Conservation (phyloP, 108 stramenopile genomes). For the Hondaea fermentalgiana region DNA sequence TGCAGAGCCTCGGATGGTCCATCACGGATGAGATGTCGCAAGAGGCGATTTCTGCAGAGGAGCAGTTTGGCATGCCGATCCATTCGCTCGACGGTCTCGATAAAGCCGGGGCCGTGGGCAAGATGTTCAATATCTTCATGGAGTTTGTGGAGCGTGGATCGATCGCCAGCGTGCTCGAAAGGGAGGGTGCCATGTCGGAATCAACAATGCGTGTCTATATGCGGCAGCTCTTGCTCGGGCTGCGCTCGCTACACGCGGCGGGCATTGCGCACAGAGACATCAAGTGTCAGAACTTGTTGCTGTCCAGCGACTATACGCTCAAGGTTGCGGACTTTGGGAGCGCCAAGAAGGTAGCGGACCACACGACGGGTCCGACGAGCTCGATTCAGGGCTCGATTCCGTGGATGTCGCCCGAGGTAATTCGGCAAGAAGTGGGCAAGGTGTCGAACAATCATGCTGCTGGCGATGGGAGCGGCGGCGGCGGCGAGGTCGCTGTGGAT, state of each 20-base stretch:
- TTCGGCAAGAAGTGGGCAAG: conserved; percentile 20
- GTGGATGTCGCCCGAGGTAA: conserved; percentile 65
- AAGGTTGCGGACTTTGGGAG: background rate
- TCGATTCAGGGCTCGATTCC: conserved; percentile 56
- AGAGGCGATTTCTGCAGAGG: background rate
- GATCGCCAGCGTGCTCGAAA: background rate
- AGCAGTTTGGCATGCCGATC: conserved; percentile 8
- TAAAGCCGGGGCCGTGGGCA: background rate
- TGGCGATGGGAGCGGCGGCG: too few relatives aligned
- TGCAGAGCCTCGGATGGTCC: conserved; percentile 39
- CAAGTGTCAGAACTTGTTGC: background rate
- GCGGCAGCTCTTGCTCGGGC: background rate
- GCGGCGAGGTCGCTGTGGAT: too few relatives aligned
- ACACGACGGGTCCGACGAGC: background rate
- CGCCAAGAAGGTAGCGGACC: conserved; percentile 15
- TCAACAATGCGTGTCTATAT: background rate
- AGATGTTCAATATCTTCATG: conserved; percentile 2
- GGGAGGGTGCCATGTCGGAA: background rate
- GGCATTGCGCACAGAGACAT: conserved; percentile 16
- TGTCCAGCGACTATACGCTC: background rate
- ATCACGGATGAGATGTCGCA: background rate
- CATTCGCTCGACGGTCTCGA: background rate
- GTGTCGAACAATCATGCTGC: background rate
- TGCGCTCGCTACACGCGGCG: background rate
- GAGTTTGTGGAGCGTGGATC: conserved; percentile 12